phyloP scores from a whole-genome alignment of 345 rosid genomes.

The Linum trigynum region DNA sequence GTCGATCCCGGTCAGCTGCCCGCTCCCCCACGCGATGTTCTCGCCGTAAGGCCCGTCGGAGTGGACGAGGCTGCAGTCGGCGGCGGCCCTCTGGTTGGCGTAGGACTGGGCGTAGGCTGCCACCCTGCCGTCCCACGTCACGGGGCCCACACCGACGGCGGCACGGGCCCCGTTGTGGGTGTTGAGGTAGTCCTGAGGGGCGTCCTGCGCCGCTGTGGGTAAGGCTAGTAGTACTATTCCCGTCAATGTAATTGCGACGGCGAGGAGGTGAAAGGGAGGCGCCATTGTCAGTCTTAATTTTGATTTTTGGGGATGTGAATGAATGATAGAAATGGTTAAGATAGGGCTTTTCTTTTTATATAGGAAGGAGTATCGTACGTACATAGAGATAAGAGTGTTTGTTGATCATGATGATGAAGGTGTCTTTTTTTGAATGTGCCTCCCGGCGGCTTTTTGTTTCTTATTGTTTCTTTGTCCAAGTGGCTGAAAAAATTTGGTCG shows the following conservation, averaged over 20 bases:
- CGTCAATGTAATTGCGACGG: background rate
- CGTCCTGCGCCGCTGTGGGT: slow-evolving; percentile 11
- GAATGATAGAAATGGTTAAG: too few relatives aligned
- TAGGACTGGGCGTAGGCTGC: slow-evolving; percentile 17
- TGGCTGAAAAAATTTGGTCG: too few relatives aligned
- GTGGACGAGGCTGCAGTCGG: slow-evolving; percentile 12
- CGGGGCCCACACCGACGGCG: background rate
- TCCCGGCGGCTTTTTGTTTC: too few relatives aligned
- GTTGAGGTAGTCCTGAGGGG: slow-evolving; percentile 13
- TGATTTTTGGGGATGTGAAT: too few relatives aligned
- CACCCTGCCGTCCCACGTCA: slow-evolving; percentile 11
- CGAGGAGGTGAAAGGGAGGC: background rate
- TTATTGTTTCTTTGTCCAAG: too few relatives aligned
- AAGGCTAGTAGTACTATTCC: background rate
- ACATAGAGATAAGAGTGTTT: too few relatives aligned
- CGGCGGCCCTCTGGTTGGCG: background rate
- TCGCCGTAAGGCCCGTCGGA: slow-evolving; percentile 16
- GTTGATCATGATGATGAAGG: too few relatives aligned
- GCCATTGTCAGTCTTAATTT: too few relatives aligned
- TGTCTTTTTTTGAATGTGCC: too few relatives aligned
- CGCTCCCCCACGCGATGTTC: slow-evolving; percentile 14
- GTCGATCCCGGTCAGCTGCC: background rate
- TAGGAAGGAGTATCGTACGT: too few relatives aligned
- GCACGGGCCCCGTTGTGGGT: slow-evolving; percentile 17
- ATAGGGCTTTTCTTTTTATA: too few relatives aligned